Conservation (phyloP, 2,329 filamentous ascomycete genomes). For the Fusarium sp. region DNA sequence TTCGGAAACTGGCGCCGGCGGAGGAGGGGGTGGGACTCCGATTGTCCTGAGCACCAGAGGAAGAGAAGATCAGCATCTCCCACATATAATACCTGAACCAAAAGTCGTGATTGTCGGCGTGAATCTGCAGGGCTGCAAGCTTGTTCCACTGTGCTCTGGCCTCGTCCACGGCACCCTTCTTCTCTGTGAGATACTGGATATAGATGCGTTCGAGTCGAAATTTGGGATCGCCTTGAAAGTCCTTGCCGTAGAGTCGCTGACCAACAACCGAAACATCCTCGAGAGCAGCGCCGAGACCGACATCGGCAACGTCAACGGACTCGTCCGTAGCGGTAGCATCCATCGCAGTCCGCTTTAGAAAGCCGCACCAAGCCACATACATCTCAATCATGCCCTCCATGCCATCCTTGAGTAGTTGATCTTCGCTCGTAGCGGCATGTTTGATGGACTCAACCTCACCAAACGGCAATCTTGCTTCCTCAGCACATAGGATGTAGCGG, state of each 20-base stretch:
- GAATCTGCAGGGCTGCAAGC: slow-evolving; percentile 70
- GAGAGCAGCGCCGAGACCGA: slow-evolving; percentile 86
- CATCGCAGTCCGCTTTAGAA: slow-evolving; percentile 88
- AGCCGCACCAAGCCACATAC: slow-evolving; percentile 94
- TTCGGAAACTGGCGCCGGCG: slow-evolving; percentile 62
- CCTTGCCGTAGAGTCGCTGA: slow-evolving; percentile 77
- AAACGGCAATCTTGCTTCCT: slow-evolving; percentile 81
- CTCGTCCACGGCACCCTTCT: slow-evolving; percentile 79
- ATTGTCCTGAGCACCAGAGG: slow-evolving; percentile 55
- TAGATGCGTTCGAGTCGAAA: slow-evolving; percentile 92
- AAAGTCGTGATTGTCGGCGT: slow-evolving; percentile 87
- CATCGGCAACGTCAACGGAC: slow-evolving; percentile 88
- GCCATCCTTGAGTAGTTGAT: slow-evolving; percentile 85
- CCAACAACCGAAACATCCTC: slow-evolving; percentile 87
- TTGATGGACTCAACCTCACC: slow-evolving; percentile 89
- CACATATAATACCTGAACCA: slow-evolving; percentile 94
- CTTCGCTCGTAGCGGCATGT: slow-evolving; percentile 88
- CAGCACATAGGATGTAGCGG: slow-evolving; percentile 85
- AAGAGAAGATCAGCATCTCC: slow-evolving; percentile 79
- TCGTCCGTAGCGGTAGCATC: slow-evolving; percentile 79
- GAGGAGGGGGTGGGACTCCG: slow-evolving; percentile 65
- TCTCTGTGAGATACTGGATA: slow-evolving; percentile 90
- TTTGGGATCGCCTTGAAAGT: slow-evolving; percentile 86
- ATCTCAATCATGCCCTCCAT: slow-evolving; percentile 92
- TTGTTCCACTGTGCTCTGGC: slow-evolving; percentile 83